Conservation (phyloP, 2,329 filamentous ascomycete genomes). For the Zasmidium angulare region DNA sequence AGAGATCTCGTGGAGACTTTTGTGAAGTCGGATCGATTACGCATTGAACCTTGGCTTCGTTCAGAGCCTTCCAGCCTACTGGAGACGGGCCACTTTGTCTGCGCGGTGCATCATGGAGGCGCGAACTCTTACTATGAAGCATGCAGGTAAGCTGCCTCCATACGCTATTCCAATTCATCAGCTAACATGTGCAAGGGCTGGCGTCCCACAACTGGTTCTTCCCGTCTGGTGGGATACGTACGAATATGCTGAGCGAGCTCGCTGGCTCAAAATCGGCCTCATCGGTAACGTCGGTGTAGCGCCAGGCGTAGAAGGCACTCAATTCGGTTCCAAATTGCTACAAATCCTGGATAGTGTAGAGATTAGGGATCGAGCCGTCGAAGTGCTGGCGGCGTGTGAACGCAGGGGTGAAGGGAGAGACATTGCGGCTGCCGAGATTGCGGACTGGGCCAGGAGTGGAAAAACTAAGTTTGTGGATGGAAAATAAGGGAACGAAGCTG, state of each 20-base stretch:
- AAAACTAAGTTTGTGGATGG: no score
- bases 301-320: neutral
- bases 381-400: no score
- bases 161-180: no score
- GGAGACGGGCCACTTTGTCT: neutral
- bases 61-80: neutral
- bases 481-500: no score
- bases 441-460: no score
- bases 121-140: conserved; percentile 1
- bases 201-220: neutral
- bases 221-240: neutral
- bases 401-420: no score
- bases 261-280: neutral
- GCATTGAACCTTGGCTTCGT: neutral
- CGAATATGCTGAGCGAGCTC: neutral
- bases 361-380: no score
- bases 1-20: neutral
- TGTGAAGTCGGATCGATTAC: neutral
- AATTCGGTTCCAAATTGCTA: no score
- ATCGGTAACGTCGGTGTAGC: neutral
- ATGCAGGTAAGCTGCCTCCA: no score
- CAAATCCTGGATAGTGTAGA: no score
- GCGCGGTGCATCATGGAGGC: conserved; percentile 1
- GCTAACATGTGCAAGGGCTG: neutral
- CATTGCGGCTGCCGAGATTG: no score